Evolutionary conservation across 805 yeast species (phyloP).

Genomic region (Wickerhamiella australiensis): DNA sequence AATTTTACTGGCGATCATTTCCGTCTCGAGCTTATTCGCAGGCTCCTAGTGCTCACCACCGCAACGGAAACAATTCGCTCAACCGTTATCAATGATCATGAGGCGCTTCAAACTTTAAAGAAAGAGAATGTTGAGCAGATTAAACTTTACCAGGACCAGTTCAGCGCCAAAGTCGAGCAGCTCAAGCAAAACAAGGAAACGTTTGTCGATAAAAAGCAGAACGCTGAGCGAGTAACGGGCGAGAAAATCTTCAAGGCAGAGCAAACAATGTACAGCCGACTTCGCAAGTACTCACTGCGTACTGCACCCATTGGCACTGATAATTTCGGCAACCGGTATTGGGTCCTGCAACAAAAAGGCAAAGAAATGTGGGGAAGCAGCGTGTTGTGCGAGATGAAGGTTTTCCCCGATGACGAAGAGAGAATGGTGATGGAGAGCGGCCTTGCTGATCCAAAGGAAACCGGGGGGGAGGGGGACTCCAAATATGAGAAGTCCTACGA

Average conservation of each 20-base stretch:
- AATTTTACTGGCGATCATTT: slow-evolving; percentile 22
- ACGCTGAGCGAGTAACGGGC: slow-evolving; percentile 22
- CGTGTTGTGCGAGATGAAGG: slow-evolving; percentile 25
- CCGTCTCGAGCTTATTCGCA: slow-evolving; percentile 23
- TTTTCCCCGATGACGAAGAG: slow-evolving; percentile 14
- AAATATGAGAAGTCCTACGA: no score
- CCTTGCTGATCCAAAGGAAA: background rate
- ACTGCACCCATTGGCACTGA: slow-evolving; percentile 29
- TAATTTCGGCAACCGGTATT: slow-evolving; percentile 27
- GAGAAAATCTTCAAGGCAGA: slow-evolving; percentile 23
- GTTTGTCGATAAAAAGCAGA: slow-evolving; percentile 17
- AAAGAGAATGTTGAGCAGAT: slow-evolving; percentile 23
- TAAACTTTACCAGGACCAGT: slow-evolving; percentile 20
- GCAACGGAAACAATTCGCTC: slow-evolving; percentile 29
- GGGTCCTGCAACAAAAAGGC: slow-evolving; percentile 29
- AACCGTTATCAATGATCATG: slow-evolving; percentile 27
- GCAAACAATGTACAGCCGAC: slow-evolving; percentile 22
- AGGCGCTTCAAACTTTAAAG: slow-evolving; percentile 23
- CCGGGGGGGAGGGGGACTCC: no score
- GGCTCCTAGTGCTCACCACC: slow-evolving; percentile 24
- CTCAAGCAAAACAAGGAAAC: slow-evolving; percentile 12
- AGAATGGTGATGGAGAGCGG: slow-evolving; percentile 12
- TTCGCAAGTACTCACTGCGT: slow-evolving; percentile 25
- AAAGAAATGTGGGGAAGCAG: slow-evolving; percentile 29
- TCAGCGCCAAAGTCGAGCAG: slow-evolving; percentile 20